phyloP scores from a whole-genome alignment of 129 eudicot species.

The Centella asiatica region DNA sequence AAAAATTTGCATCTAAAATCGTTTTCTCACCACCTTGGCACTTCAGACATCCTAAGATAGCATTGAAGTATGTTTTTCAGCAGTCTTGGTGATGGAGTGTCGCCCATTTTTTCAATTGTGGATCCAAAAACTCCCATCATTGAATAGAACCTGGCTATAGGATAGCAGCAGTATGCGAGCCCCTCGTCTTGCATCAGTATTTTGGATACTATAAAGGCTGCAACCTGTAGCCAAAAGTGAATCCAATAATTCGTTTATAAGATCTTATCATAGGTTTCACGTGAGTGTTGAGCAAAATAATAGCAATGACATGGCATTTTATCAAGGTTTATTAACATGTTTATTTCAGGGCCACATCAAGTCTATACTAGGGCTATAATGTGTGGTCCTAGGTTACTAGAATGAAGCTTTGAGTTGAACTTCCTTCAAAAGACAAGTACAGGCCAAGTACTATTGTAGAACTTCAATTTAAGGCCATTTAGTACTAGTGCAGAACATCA shows the following conservation, averaged over 20 bases:
- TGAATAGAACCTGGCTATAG: constrained; percentile 20
- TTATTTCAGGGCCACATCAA: not conserved
- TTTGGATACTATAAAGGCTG: constrained; percentile 28
- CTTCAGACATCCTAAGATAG: constrained; percentile 23
- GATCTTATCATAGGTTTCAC: not conserved
- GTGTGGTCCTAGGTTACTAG: too few relatives aligned
- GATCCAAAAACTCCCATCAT: constrained; percentile 13
- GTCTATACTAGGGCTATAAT: not conserved
- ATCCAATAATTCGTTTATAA: not conserved
- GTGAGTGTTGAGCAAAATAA: not conserved
- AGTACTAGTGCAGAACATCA: too few relatives aligned
- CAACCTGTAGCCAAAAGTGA: constrained; percentile 18
- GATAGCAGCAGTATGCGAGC: constrained; percentile 22
- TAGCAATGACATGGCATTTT: not conserved
- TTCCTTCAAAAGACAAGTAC: too few relatives aligned
- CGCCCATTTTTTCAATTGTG: constrained; percentile 13
- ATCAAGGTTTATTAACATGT: not conserved
- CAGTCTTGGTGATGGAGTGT: constrained; percentile 21
- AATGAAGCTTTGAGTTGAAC: too few relatives aligned
- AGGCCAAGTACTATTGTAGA: too few relatives aligned
- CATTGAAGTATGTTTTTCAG: constrained; percentile 33
- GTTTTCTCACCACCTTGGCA: constrained; percentile 38
- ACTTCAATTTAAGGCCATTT: too few relatives aligned
- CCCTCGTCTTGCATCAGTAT: constrained; percentile 28
- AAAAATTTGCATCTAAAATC: not conserved